phyloP scores from a whole-genome alignment of 176 grass and related monocot genomes.

The Eragrostis curvula region DNA sequence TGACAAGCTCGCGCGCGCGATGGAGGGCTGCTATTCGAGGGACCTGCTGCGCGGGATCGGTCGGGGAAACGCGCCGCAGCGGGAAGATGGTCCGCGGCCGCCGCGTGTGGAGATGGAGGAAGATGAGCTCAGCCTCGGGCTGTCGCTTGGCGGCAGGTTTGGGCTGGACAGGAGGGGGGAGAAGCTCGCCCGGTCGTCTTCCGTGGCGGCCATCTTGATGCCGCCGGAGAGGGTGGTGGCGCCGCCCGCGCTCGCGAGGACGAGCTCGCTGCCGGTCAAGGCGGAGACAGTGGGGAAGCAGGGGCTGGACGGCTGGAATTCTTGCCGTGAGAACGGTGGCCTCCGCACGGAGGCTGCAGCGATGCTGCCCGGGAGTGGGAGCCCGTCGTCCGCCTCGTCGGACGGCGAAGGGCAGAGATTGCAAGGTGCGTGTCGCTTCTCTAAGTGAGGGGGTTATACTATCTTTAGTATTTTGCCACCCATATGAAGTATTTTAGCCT shows the following conservation, averaged over 20 bases:
- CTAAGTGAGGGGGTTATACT: conserved; percentile 9
- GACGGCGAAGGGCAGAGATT: conserved; percentile 33
- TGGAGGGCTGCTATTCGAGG: conserved; percentile 48
- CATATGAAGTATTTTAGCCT: conserved; percentile 1
- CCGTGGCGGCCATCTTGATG: conserved; percentile 38
- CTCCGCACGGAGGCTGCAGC: conserved; percentile 1
- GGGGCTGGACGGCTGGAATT: background rate
- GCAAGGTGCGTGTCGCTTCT: conserved; percentile 40
- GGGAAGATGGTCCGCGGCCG: background rate
- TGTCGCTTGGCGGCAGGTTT: conserved; percentile 74
- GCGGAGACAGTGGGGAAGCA: conserved; percentile 5
- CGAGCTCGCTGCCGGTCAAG: conserved; percentile 54
- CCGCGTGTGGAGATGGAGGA: conserved; percentile 35
- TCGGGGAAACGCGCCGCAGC: background rate
- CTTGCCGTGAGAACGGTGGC: background rate
- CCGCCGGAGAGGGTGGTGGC: conserved; percentile 20
- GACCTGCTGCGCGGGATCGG: conserved; percentile 37
- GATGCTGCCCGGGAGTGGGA: conserved; percentile 28
- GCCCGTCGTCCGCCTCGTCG: conserved; percentile 42
- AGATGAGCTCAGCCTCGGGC: conserved; percentile 68
- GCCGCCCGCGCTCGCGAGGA: conserved; percentile 34
- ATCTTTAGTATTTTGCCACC: conserved; percentile 24
- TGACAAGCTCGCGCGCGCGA: background rate
- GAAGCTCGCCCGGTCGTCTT: conserved; percentile 60
- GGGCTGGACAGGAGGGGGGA: conserved; percentile 41